Evolutionary conservation across 1,284 basidiomycete genomes (phyloP), one percentile per base, ranked within the genome.

Genomic region (Fomitopsis betulina): DNA sequence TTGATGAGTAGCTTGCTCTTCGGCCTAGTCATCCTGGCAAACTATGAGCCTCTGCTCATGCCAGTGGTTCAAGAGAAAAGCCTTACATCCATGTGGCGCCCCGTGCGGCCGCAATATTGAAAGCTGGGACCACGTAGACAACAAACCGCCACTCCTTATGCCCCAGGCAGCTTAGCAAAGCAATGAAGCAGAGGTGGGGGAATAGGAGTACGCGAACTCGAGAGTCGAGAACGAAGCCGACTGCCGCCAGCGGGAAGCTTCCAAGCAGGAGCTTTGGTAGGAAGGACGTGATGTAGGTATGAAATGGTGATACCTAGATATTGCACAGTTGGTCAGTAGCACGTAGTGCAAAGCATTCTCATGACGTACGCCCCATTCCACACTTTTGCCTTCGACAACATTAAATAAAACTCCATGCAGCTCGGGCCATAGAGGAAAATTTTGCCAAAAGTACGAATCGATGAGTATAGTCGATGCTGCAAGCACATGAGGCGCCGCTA

Each of bases 131-230:
- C 12, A 86, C 80, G 68, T 98, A 98, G 6, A 95, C 81, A 60
- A 98, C 79, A 72, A 99, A 99, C 4, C 96, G 83, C 96, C 96
- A 98, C 73, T 99, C 97, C 69, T 96, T 96, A 72, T 96, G 93
- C 0, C 84, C 88, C 0, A 98, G 77, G 19, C 71, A 75, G 67
- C 93, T 95, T 66, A 99, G 83, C 0, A 88, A 70, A 0, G 64
- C 72, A 0, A 96, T 68, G 67, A 93, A 91, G 0, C 70, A 62
- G 0, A 86, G 30, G 0, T 82, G 73, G 0, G 87, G 83, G 12
- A 82, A 53, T 5, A 91, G 65, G 42, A 89, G 68, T 1, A 73
- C 66, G 17, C 83, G 76, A 45, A 85, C 74, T 19, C 81, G 77
- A 4, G 64, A 59, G 62, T 90, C 83, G 15, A 75, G 60, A 6